phyloP scores from a whole-genome alignment of 495 filamentous ascomycete genomes.

The Neurospora sp. region DNA sequence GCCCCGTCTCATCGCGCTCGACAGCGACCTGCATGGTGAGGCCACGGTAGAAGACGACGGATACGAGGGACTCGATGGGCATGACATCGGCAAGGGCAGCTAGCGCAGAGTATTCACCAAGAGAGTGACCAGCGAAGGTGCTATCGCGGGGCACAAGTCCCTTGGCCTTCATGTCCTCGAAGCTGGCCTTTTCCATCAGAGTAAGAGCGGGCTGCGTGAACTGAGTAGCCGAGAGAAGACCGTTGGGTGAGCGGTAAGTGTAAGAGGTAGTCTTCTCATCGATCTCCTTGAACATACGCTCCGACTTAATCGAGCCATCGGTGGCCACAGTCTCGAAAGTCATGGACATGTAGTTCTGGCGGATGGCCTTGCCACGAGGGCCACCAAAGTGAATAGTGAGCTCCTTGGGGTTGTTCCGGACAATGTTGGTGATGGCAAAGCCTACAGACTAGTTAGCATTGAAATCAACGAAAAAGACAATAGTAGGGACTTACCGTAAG shows the following conservation, averaged over 20 bases:
- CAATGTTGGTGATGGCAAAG: slow-evolving; percentile 95
- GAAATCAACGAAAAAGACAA: background rate
- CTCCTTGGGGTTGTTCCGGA: slow-evolving; percentile 99
- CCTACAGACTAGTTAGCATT: slow-evolving; percentile 45
- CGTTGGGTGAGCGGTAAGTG: slow-evolving; percentile 91
- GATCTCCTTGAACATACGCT: slow-evolving; percentile 98
- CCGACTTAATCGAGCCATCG: slow-evolving; percentile 88
- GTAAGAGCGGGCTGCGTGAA: slow-evolving; percentile 97
- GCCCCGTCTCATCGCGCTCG: slow-evolving; percentile 83
- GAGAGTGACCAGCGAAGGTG: slow-evolving; percentile 94
- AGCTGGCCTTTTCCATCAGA: slow-evolving; percentile 98
- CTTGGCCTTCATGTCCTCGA: slow-evolving; percentile 97
- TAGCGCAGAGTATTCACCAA: slow-evolving; percentile 96
- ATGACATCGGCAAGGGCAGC: slow-evolving; percentile 96
- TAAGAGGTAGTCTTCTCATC: slow-evolving; percentile 85
- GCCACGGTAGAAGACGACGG: slow-evolving; percentile 97
- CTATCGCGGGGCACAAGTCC: slow-evolving; percentile 92
- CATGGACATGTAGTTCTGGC: slow-evolving; percentile 99
- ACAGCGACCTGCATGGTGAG: slow-evolving; percentile 99
- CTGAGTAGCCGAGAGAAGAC: slow-evolving; percentile 92
- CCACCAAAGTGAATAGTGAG: slow-evolving; percentile 98
- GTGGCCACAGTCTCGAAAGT: slow-evolving; percentile 92
- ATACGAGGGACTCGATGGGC: slow-evolving; percentile 96
- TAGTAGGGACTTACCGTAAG: slow-evolving; percentile 67
- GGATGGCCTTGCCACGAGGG: slow-evolving; percentile 90